Evolutionary conservation across 257 asterid species (phyloP), one percentile per base, ranked within the genome.

Genomic region (Solanum verrucosum): DNA sequence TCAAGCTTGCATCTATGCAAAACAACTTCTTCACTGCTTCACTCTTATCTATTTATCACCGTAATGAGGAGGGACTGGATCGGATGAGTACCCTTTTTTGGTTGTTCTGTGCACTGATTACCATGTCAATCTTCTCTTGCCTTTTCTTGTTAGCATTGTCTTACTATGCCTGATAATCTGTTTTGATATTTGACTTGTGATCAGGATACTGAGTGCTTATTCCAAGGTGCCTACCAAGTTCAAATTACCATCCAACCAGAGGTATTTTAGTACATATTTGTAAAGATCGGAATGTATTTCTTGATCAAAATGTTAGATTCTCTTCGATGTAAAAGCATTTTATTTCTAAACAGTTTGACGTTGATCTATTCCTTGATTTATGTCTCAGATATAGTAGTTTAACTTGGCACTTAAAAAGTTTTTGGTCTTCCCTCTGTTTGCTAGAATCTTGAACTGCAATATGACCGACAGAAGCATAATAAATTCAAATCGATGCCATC

Each of bases 131-230:
- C 67, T 4, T 79, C 16, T 81, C 85, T 44, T 79, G 40, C 67
- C 67, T 79, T 79, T 79, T 15, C 85, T 44, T 9, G 25, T 81
- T 29, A 46, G 16, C 21, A 16, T 44, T 15, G 52, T 27, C 65
- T 27, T 5, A 18, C 20, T 44, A 46, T 79, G 40, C 85, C 68
- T 81, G 68, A 81, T 81, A 18, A 27, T 81, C 67, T 25, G 68
- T 81, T 46, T 29, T 46, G 29, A 29, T 18, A 27, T 90, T 88
- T 88, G 9, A 27, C 90, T 87, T 86, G 70, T 81, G 65, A 25
- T 42, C 91, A 96, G 99, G 96, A 93, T 95, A 90, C 92, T 95
- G 70, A 91, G 91, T 92, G 98, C 96, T 89, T 92, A 93, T 90
- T 90, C 96, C 60, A 92, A 93, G 95, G 98, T 94, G 89, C 95